phyloP scores from a whole-genome alignment of 176 grass and related monocot genomes.

The Aegilops longissima region DNA sequence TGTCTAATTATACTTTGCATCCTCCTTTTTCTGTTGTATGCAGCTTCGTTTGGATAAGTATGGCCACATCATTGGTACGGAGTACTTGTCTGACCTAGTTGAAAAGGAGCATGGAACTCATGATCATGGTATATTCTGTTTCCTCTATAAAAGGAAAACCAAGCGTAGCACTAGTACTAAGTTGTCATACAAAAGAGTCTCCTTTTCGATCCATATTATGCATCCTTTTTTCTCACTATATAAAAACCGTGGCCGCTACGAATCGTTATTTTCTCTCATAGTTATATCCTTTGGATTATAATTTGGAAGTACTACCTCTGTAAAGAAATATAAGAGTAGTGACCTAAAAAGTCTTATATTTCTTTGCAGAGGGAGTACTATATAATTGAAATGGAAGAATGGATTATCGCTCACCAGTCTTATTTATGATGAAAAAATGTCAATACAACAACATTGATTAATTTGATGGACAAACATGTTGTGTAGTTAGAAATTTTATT shows the following conservation, averaged over 20 bases:
- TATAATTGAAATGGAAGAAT: slow-evolving; percentile 7
- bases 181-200: neutral
- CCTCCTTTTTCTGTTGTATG: slow-evolving; percentile 33
- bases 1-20: slow-evolving; percentile 32
- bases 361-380: neutral
- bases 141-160: neutral
- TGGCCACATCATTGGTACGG: slow-evolving; percentile 77
- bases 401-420: neutral
- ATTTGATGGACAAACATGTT: neutral
- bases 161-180: neutral
- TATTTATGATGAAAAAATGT: slow-evolving; percentile 9
- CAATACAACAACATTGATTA: neutral
- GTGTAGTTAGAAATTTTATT: neutral
- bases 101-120: slow-evolving; percentile 80
- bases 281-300: neutral
- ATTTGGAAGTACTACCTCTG: neutral
- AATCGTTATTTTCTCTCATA: slow-evolving; percentile 9
- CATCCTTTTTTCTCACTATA: neutral
- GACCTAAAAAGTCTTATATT: too few species aligned
- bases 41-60: slow-evolving; percentile 81
- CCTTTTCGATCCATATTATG: slow-evolving; percentile 2
- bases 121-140: slow-evolving; percentile 66
- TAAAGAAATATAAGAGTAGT: too few species aligned
- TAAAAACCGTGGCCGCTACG: neutral
- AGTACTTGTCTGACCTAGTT: slow-evolving; percentile 94